Conservation (phyloP, 2,329 filamentous ascomycete genomes). For the Septoria petroselini region DNA sequence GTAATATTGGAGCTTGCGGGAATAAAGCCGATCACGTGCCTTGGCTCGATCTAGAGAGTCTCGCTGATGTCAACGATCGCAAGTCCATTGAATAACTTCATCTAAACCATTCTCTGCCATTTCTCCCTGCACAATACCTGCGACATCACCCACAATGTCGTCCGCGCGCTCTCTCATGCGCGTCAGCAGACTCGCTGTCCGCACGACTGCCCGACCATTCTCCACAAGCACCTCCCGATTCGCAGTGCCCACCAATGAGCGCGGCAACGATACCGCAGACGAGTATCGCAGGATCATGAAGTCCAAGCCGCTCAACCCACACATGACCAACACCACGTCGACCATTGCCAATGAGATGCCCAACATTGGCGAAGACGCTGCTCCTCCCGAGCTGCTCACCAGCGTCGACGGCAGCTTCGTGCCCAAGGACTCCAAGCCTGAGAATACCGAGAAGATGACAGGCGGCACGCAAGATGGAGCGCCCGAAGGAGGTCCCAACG, state of each 20-base stretch:
- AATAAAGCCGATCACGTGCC: background rate
- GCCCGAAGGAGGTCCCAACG: slow-evolving; percentile 48
- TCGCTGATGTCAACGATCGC: slow-evolving; percentile 13
- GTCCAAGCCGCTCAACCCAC: slow-evolving; percentile 58
- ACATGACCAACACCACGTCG: slow-evolving; percentile 62
- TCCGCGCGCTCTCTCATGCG: slow-evolving; percentile 46
- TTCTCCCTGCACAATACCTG: background rate
- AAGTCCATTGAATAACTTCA: slow-evolving; percentile 8
- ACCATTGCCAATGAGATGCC: slow-evolving; percentile 63
- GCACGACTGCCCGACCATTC: slow-evolving; percentile 39
- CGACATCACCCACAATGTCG: slow-evolving; percentile 41
- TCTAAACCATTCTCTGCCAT: background rate
- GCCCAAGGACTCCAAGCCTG: slow-evolving; percentile 59
- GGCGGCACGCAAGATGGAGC: slow-evolving; percentile 58
- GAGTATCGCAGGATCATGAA: slow-evolving; percentile 56
- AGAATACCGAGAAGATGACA: slow-evolving; percentile 64
- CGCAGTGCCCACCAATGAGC: slow-evolving; percentile 45
- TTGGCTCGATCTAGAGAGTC: background rate
- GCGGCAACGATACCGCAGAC: slow-evolving; percentile 52
- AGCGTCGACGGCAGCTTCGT: slow-evolving; percentile 55
- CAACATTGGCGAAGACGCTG: slow-evolving; percentile 53
- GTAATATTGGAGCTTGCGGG: too few species aligned
- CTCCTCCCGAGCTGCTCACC: slow-evolving; percentile 60
- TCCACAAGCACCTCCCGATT: slow-evolving; percentile 41
- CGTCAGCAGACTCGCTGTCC: slow-evolving; percentile 44